Percentiles rank a stretch among this genome's conserved stretches.
Evolutionary conservation across 148 eudicot species (phyloP).

Genomic region (Cornus controversa): DNA sequence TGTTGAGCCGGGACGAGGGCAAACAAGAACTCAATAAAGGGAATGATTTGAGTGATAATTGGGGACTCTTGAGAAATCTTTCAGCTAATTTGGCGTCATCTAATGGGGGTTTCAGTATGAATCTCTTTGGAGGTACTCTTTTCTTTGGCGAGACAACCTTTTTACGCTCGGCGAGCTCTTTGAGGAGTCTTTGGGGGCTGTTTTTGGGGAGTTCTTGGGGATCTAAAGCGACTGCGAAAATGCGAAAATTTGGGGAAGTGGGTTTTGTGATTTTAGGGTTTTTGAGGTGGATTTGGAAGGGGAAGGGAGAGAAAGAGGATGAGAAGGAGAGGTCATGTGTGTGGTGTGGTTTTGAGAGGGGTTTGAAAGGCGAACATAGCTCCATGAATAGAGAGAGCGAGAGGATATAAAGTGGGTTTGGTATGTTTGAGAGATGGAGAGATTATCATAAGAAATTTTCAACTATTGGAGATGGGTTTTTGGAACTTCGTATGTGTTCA

Average conservation of each 20-base stretch:
- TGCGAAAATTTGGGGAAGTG: slow-evolving; percentile 19
- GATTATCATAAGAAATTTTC: slow-evolving; percentile 6
- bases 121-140: slow-evolving; percentile 64
- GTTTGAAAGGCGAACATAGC: slow-evolving; percentile 63
- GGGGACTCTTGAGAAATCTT: slow-evolving; percentile 84
- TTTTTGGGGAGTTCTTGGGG: slow-evolving; percentile 67
- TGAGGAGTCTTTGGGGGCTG: slow-evolving; percentile 83
- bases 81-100: slow-evolving; percentile 75
- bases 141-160: slow-evolving; percentile 61
- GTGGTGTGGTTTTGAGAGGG: slow-evolving; percentile 33
- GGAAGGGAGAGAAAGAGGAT: slow-evolving; percentile 47
- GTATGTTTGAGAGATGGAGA: not conserved
- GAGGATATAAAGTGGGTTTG: slow-evolving; percentile 1
- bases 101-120: slow-evolving; percentile 87
- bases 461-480: not conserved
- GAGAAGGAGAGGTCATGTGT: slow-evolving; percentile 50
- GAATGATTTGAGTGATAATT: slow-evolving; percentile 73
- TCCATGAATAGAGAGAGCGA: slow-evolving; percentile 46
- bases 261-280: slow-evolving; percentile 18
- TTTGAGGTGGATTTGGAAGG: slow-evolving; percentile 37
- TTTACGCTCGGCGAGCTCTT: slow-evolving; percentile 77
- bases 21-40: slow-evolving; percentile 91
- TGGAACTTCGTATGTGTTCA: slow-evolving; percentile 8
- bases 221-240: slow-evolving; percentile 52
- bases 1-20: slow-evolving; percentile 58